These are phyloP conservation scores for Microcos paniculata DNA, from an alignment of 345 rosid genomes.

Conservation along the genomic window DNA sequence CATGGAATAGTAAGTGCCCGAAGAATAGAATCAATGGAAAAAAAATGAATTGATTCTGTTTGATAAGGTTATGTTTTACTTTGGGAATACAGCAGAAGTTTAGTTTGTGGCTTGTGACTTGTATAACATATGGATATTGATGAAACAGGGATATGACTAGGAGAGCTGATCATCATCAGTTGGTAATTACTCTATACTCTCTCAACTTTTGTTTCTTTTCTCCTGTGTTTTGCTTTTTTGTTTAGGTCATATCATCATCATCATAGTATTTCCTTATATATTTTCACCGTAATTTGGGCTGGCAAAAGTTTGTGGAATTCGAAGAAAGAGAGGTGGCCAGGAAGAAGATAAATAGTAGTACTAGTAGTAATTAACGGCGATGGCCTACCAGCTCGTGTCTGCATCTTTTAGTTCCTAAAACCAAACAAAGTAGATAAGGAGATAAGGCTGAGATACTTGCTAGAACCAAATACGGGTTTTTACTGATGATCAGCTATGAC, in stretches of 20 bases:
- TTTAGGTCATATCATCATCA: background rate
- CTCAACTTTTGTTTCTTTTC: background rate
- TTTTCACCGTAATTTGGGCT: background rate
- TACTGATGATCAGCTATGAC: background rate
- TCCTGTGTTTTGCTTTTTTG: background rate
- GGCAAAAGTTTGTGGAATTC: background rate
- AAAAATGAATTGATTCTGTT: slow-evolving; percentile 18
- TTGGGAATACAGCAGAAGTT: background rate
- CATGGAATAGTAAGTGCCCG: slow-evolving; percentile 4
- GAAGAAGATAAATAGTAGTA: background rate
- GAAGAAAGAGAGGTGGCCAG: background rate
- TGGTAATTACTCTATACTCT: background rate
- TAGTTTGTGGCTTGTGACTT: slow-evolving; percentile 9
- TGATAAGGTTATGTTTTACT: background rate
- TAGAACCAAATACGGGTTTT: slow-evolving; percentile 12
- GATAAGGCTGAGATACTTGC: slow-evolving; percentile 24
- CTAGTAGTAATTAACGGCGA: background rate
- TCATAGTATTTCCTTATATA: background rate
- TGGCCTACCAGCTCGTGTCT: slow-evolving; percentile 17
- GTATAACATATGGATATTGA: background rate
- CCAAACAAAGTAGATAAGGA: slow-evolving; percentile 27
- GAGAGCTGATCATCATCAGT: background rate
- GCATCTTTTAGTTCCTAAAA: background rate
- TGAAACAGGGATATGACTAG: background rate
- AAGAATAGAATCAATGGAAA: slow-evolving; percentile 13